Evolutionary conservation across 257 asterid species (phyloP).

Genomic region (Jacaranda copaia): DNA sequence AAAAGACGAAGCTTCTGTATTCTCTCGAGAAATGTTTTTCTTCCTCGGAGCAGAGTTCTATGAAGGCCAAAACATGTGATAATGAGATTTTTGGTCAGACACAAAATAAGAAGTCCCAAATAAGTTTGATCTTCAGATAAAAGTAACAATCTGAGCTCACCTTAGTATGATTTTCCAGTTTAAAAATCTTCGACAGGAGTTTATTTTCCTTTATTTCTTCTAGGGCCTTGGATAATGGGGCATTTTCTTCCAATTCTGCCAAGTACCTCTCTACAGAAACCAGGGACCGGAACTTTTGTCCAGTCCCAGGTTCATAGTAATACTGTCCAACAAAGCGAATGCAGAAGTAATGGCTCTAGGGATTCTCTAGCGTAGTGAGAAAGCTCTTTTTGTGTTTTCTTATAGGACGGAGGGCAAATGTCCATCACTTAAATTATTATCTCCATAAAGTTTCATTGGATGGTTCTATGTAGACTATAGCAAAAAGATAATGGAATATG

Average conservation of each 20-base stretch:
- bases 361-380: not conserved
- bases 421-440: not conserved
- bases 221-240: conserved; percentile 56
- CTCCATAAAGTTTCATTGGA: not conserved
- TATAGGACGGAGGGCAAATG: not conserved
- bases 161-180: conserved; percentile 47
- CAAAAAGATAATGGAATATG: not conserved
- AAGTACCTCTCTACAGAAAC: conserved; percentile 62
- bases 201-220: conserved; percentile 63
- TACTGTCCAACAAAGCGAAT: conserved; percentile 50
- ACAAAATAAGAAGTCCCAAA: not conserved
- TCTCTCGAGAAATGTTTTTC: conserved; percentile 36
- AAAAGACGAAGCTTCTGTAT: conserved; percentile 45
- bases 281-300: conserved; percentile 74
- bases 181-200: conserved; percentile 63
- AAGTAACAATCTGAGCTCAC: conserved; percentile 42
- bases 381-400: not conserved
- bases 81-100: not conserved
- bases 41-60: conserved; percentile 45
- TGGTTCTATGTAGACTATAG: not conserved
- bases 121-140: not conserved
- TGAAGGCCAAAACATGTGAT: conserved; percentile 19
- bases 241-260: conserved; percentile 55
- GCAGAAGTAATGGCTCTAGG: too few species aligned
- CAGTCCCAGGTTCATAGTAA: conserved; percentile 82